phyloP scores from a whole-genome alignment of 352 stramenopile genomes.

The Pythium diclinum region DNA sequence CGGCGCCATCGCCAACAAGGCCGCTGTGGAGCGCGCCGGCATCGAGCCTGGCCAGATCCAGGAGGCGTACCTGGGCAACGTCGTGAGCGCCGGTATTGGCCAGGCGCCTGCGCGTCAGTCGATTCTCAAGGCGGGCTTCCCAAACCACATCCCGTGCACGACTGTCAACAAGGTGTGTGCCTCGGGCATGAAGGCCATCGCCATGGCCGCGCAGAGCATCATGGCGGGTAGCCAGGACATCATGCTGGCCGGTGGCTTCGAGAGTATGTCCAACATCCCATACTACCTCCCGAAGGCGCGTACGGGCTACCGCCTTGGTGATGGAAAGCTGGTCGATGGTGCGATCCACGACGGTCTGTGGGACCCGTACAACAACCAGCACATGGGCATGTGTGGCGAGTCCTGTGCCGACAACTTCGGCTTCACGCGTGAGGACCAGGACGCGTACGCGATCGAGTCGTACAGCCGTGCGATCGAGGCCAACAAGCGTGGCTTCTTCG shows the following conservation, averaged over 20 bases:
- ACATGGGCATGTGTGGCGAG: slow-evolving; percentile 95
- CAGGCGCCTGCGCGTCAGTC: slow-evolving; percentile 96
- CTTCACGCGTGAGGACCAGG: slow-evolving; percentile 94
- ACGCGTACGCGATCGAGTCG: slow-evolving; percentile 92
- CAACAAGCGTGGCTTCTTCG: slow-evolving; percentile 85
- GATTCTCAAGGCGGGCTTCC: slow-evolving; percentile 88
- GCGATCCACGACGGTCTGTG: slow-evolving; percentile 96
- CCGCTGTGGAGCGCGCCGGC: slow-evolving; percentile 68
- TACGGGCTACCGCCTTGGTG: slow-evolving; percentile 90
- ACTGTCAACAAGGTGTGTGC: slow-evolving; percentile 99
- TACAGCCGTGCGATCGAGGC: slow-evolving; percentile 85
- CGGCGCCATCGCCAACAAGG: slow-evolving; percentile 90
- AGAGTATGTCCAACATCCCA: slow-evolving; percentile 98
- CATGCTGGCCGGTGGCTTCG: slow-evolving; percentile 94
- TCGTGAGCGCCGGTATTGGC: slow-evolving; percentile 94
- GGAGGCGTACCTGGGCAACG: slow-evolving; percentile 97
- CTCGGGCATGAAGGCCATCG: slow-evolving; percentile 91
- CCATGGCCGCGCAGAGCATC: slow-evolving; percentile 88
- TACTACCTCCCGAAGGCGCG: slow-evolving; percentile 95
- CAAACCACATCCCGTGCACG: slow-evolving; percentile 92
- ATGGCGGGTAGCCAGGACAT: slow-evolving; percentile 81
- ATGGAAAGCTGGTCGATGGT: slow-evolving; percentile 86
- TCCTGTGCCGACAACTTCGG: slow-evolving; percentile 91
- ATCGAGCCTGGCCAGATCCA: slow-evolving; percentile 84
- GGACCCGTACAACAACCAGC: slow-evolving; percentile 96